A percentile compares a stretch with the other conserved stretches of the same genome.
These are phyloP conservation scores for Fusarium avenaceum DNA, from an alignment of 2,329 filamentous ascomycete species.

Conservation along the genomic window DNA sequence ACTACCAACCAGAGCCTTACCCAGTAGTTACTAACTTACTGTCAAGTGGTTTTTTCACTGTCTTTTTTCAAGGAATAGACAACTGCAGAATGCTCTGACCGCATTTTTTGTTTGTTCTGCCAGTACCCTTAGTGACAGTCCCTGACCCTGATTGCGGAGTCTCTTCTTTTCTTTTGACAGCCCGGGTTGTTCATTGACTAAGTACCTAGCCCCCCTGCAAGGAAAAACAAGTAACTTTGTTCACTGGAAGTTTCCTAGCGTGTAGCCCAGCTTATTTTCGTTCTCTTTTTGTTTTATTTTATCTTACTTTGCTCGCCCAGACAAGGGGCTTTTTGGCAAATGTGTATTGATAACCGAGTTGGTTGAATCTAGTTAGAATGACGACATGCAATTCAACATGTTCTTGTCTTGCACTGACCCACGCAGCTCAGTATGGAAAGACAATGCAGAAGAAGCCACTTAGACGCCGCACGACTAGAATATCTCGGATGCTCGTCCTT, in stretches of 20 bases:
- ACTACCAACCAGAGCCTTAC: slow-evolving; percentile 1
- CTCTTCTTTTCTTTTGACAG: slow-evolving; percentile 21
- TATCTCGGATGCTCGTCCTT: slow-evolving; percentile 31
- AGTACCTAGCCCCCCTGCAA: slow-evolving; percentile 24
- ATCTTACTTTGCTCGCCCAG: slow-evolving; percentile 27
- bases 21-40: slow-evolving; percentile 1
- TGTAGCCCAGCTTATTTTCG: slow-evolving; percentile 16
- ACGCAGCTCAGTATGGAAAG: slow-evolving; percentile 30
- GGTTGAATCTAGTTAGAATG: background rate
- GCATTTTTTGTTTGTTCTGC: slow-evolving; percentile 18
- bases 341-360: slow-evolving; percentile 5
- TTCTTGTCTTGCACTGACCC: slow-evolving; percentile 24
- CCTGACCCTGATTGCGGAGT: background rate
- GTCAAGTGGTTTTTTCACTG: background rate
- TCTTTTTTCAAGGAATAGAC: background rate
- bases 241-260: slow-evolving; percentile 8
- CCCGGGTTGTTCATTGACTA: background rate
- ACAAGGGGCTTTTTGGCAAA: slow-evolving; percentile 17
- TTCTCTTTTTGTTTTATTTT: slow-evolving; percentile 4
- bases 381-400: slow-evolving; percentile 32
- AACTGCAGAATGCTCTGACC: slow-evolving; percentile 7
- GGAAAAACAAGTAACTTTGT: slow-evolving; percentile 15
- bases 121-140: background rate
- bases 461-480: slow-evolving; percentile 35
- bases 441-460: slow-evolving; percentile 29